A percentile compares a stretch with the other conserved stretches of the same genome.
phyloP scores from a whole-genome alignment of 164 flowering plant species.

The Santalum album region DNA sequence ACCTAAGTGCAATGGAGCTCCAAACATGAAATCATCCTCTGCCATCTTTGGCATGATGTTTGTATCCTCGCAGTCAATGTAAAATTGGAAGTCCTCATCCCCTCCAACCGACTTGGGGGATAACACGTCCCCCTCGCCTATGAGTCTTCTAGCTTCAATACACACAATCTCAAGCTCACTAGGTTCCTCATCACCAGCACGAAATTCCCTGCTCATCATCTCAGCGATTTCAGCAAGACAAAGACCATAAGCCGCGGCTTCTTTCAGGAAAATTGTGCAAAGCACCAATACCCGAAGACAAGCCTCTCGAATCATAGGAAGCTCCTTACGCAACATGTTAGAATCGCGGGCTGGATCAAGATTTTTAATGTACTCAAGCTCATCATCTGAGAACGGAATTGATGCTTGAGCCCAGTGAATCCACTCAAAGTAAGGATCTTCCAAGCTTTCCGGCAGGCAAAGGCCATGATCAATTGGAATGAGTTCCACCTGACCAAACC shows the following conservation, averaged over 20 bases:
- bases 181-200: conserved; percentile 63
- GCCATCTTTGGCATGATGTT: conserved; percentile 22
- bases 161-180: conserved; percentile 68
- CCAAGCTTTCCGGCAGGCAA: conserved; percentile 64
- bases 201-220: conserved; percentile 75
- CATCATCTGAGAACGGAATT: conserved; percentile 69
- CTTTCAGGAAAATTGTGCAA: conserved; percentile 65
- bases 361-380: conserved; percentile 45
- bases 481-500: conserved; percentile 63
- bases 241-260: conserved; percentile 56
- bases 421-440: conserved; percentile 81
- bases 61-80: conserved; percentile 39
- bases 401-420: conserved; percentile 85
- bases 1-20: conserved; percentile 20
- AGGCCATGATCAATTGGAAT: conserved; percentile 81
- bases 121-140: conserved; percentile 33
- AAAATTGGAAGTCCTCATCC: conserved; percentile 42
- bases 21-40: conserved; percentile 15
- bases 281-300: conserved; percentile 59
- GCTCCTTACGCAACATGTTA: conserved; percentile 55
- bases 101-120: conserved; percentile 25
- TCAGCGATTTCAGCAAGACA: conserved; percentile 78
- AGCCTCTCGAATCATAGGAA: conserved; percentile 74
- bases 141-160: conserved; percentile 51
- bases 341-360: conserved; percentile 44